Evolutionary conservation across 768 basidiomycete genomes (phyloP).

Genomic region (Leccinellum luteum): DNA sequence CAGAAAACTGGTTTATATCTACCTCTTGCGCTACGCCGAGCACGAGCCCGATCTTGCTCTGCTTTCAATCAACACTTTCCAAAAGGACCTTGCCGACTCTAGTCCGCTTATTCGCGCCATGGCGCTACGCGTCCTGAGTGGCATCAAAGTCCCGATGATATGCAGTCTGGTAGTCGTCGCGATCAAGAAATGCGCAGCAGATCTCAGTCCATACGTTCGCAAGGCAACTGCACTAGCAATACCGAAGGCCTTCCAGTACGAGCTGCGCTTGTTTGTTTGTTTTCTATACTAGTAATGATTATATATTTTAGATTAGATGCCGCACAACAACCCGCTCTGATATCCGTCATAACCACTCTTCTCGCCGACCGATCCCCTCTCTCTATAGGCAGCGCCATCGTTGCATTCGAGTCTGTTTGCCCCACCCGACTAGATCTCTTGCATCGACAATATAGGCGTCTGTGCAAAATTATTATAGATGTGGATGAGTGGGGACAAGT

Average conservation of each 20-base stretch:
- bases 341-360: conserved; percentile 61
- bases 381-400: conserved; percentile 80
- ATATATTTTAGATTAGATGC: conserved; percentile 60
- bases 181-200: conserved; percentile 89
- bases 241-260: conserved; percentile 78
- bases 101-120: conserved; percentile 95
- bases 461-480: conserved; percentile 83
- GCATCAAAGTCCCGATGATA: conserved; percentile 89
- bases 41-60: conserved; percentile 93
- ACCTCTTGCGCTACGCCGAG: conserved; percentile 90
- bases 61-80: conserved; percentile 97
- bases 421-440: conserved; percentile 84
- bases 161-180: conserved; percentile 81
- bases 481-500: conserved; percentile 98
- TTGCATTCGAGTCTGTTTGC: conserved; percentile 86
- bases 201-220: conserved; percentile 91
- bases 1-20: conserved; percentile 97
- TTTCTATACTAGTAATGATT: not conserved
- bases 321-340: conserved; percentile 66
- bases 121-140: conserved; percentile 90
- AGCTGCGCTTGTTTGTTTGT: conserved; percentile 18
- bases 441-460: conserved; percentile 82
- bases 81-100: conserved; percentile 89
- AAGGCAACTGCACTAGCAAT: conserved; percentile 91
- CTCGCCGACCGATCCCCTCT: conserved; percentile 80